phyloP scores from a whole-genome alignment of 257 asterid species.

The Solanum pennellii region DNA sequence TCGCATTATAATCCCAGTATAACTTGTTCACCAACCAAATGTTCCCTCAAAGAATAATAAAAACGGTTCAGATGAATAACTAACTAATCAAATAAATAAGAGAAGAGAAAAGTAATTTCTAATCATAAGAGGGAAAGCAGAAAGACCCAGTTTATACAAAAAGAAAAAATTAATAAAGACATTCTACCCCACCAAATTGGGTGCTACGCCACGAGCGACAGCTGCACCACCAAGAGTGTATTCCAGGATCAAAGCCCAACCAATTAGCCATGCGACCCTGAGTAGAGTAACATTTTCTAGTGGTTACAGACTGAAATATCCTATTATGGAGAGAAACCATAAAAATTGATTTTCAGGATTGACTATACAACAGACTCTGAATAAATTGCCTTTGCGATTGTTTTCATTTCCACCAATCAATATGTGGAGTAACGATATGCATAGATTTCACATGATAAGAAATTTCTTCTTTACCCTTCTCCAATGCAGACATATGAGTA shows the following conservation, averaged over 20 bases:
- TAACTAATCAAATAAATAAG: neutral
- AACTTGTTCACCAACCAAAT: neutral
- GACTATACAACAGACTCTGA: neutral
- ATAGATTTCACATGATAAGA: neutral
- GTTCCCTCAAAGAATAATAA: neutral
- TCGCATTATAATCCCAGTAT: neutral
- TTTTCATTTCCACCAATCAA: neutral
- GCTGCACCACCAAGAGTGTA: slow-evolving; percentile 98
- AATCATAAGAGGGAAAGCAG: neutral
- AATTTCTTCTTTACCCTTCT: slow-evolving; percentile 53
- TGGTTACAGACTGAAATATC: neutral
- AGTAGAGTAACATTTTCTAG: neutral
- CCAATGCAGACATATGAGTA: slow-evolving; percentile 90
- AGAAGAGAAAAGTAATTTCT: neutral
- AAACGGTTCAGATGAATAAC: neutral
- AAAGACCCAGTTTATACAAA: neutral
- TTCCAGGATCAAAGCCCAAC: slow-evolving; percentile 93
- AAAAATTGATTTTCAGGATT: neutral
- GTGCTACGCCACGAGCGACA: slow-evolving; percentile 97
- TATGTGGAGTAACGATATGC: neutral
- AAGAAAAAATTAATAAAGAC: neutral
- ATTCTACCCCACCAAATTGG: slow-evolving; percentile 56
- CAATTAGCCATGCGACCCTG: slow-evolving; percentile 96
- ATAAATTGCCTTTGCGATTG: neutral
- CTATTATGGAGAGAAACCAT: neutral